A percentile compares a stretch with the other conserved stretches of the same genome.
Conservation (phyloP, 805 yeast species). For the Teunomyces gatunensis region DNA sequence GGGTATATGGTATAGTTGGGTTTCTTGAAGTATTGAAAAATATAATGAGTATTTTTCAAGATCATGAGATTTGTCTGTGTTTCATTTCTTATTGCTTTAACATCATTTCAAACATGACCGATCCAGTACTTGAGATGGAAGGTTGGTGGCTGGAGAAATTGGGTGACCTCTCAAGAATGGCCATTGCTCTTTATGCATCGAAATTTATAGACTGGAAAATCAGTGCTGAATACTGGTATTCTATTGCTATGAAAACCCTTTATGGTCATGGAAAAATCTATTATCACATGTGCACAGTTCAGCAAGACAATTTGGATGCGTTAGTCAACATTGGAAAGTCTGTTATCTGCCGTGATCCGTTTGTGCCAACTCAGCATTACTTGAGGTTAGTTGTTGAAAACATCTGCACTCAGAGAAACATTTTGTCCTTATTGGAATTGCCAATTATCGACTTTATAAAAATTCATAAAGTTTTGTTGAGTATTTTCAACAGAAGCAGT, state of each 20-base stretch:
- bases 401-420: constrained; percentile 63
- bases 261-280: constrained; percentile 85
- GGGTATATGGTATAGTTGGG: constrained; percentile 86
- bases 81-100: constrained; percentile 72
- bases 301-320: constrained; percentile 72
- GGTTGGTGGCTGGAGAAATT: constrained; percentile 83
- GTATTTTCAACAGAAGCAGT: constrained; percentile 34
- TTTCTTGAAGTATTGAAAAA: constrained; percentile 74
- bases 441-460: constrained; percentile 61
- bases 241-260: constrained; percentile 65
- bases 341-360: constrained; percentile 77
- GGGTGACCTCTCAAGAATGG: constrained; percentile 85
- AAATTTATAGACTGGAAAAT: constrained; percentile 83
- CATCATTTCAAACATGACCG: constrained; percentile 52
- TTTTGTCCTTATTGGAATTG: constrained; percentile 56
- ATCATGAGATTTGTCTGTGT: constrained; percentile 75
- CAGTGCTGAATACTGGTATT: constrained; percentile 82
- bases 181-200: constrained; percentile 78
- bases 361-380: constrained; percentile 79
- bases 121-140: constrained; percentile 55
- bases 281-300: constrained; percentile 86
- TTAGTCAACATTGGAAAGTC: constrained; percentile 76
- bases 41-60: constrained; percentile 68
- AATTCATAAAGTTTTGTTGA: constrained; percentile 64
- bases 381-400: constrained; percentile 76